These are phyloP conservation scores for Ceratocystis ficicola DNA, from an alignment of 2,329 filamentous ascomycete genomes.

Conservation along the genomic window DNA sequence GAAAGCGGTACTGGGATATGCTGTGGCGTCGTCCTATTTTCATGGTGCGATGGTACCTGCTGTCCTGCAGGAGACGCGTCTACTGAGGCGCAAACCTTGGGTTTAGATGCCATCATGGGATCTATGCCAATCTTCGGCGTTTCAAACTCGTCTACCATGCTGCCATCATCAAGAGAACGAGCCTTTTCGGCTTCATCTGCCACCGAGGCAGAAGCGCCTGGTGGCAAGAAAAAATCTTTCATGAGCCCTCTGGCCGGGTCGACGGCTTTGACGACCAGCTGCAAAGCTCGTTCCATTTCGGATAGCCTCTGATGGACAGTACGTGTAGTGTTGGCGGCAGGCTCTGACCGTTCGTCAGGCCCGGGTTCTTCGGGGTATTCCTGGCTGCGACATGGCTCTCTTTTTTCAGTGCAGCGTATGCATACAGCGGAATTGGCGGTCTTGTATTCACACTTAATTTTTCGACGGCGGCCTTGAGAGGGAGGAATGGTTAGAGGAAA, in stretches of 20 bases:
- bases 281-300: conserved; percentile 20
- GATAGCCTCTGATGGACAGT: conserved; percentile 19
- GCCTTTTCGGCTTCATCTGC: neutral
- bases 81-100: neutral
- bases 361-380: conserved; percentile 32
- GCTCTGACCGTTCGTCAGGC: conserved; percentile 17
- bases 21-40: neutral
- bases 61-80: neutral
- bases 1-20: neutral
- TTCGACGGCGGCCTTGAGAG: conserved; percentile 34
- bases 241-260: neutral
- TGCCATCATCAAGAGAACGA: neutral
- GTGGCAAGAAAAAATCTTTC: neutral
- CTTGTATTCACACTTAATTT: conserved; percentile 40
- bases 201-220: neutral
- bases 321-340: neutral
- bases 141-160: neutral
- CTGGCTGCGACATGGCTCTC: conserved; percentile 37
- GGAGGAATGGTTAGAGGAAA: neutral
- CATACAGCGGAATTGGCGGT: conserved; percentile 34
- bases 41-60: neutral
- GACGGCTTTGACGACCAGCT: conserved; percentile 17
- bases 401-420: conserved; percentile 36
- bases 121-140: no score
- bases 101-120: neutral